These are phyloP conservation scores for Phytophthora hybrid DNA, from an alignment of 352 stramenopile genomes.

Conservation along the genomic window DNA sequence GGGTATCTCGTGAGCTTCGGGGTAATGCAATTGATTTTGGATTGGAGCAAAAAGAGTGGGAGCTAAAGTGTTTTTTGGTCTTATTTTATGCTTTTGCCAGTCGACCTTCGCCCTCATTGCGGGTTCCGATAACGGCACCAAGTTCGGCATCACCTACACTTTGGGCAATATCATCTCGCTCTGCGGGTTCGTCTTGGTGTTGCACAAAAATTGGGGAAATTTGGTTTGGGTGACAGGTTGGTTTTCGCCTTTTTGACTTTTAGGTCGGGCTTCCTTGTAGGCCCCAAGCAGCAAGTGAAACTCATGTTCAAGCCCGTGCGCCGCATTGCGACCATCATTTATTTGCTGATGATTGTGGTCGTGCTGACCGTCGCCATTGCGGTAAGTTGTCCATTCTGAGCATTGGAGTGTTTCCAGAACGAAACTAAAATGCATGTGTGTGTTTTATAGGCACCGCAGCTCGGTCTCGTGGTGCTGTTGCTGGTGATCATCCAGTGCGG, in stretches of 20 bases:
- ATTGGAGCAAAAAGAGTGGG: not conserved
- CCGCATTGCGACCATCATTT: constrained; percentile 74
- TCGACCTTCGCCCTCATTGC: constrained; percentile 84
- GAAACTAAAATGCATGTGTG: not conserved
- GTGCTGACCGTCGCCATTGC: constrained; percentile 78
- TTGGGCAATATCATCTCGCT: constrained; percentile 87
- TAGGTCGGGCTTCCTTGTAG: constrained; percentile 85
- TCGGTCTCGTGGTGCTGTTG: constrained; percentile 81
- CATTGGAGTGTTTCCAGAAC: not conserved
- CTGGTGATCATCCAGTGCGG: constrained; percentile 81
- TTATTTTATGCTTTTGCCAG: constrained; percentile 42
- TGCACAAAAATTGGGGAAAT: not conserved
- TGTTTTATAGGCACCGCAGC: constrained; percentile 55
- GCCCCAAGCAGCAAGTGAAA: constrained; percentile 83
- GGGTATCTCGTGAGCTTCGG: constrained; percentile 88
- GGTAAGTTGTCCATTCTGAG: constrained; percentile 35
- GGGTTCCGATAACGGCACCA: constrained; percentile 71
- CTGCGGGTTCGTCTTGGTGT: constrained; percentile 59
- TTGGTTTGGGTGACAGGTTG: not conserved
- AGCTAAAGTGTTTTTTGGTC: constrained; percentile 13
- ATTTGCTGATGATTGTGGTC: constrained; percentile 80
- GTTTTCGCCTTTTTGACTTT: not conserved
- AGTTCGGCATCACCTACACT: constrained; percentile 87
- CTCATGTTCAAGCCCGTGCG: constrained; percentile 90
- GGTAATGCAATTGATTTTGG: constrained; percentile 40